Base-by-base conservation (phyloP, 2,329 filamentous ascomycete species). In the Nigrograna mackinnonii region DNA sequence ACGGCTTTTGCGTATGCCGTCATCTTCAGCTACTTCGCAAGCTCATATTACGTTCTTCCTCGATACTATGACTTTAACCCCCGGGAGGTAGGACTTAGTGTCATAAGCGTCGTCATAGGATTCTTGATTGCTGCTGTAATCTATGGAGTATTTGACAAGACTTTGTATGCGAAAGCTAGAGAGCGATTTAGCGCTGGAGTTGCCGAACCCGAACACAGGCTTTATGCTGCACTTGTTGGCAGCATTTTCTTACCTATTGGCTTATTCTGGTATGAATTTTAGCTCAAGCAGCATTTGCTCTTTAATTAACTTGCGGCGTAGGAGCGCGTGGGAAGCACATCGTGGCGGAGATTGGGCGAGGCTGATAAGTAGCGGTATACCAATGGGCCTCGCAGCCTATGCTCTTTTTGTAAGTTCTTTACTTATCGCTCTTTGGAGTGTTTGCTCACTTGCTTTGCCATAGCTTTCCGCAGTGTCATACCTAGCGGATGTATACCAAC, bases 401-500 rank as follows among this genome's bases (percentile, higher is more conserved):
- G 24, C 24, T 12, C 14, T 14, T 28, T 28, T 14, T 14, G 11
- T 12, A 11, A 11, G 14, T 28, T 11, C 24, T 28, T 28, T 14
- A 28, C 11, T 14, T 28, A 28, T 3, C 24, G 11, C 11, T 11
- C 14, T 28, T 11, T 12, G 11, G 24, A 11, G 11, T 28, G 11
- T 3, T 11, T 28, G 14, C 24, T 14, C 14, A 11, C 14, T 2
- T 69, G 63, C 43, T 39, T 74, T 60, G 57, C 70, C 19, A 64
- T 73, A 59, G 71, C 62, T 72, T 70, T 50, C 72, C 50, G 46
- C 65, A 21, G 50, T 78, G 72, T 83, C 86, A 50, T 86, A 88
- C 62, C 55, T 72, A 22, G 66, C 71, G 6, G 70, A 75, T 46
- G 83, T 85, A 14, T 89, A 90, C 67, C 84, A 84, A 37, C 34